phyloP scores from a whole-genome alignment of 495 filamentous ascomycete genomes.

The Podospora pseudocomata region DNA sequence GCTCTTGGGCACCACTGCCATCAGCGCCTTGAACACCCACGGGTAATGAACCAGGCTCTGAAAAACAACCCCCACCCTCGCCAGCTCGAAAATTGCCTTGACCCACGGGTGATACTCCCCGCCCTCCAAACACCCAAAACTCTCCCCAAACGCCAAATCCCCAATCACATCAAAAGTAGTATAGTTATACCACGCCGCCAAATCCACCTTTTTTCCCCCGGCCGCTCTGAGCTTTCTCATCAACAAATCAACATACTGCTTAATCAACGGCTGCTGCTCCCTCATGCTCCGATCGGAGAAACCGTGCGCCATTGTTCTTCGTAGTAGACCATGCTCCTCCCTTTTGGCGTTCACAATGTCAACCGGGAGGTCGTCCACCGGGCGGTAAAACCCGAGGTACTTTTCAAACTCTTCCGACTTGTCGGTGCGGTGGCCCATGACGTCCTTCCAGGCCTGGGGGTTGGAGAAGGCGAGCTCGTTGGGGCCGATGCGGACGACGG shows the following conservation, averaged over 20 bases:
- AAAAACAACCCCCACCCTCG: conserved; percentile 35
- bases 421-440: conserved; percentile 44
- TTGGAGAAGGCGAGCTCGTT: conserved; percentile 50
- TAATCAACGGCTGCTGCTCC: conserved; percentile 46
- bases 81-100: conserved; percentile 43
- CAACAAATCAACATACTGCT: conserved; percentile 45
- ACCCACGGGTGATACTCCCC: conserved; percentile 55
- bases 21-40: conserved; percentile 25
- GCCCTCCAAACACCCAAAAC: conserved; percentile 51
- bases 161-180: conserved; percentile 62
- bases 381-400: conserved; percentile 33
- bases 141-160: conserved; percentile 57
- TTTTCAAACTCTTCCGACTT: conserved; percentile 31
- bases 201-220: conserved; percentile 35
- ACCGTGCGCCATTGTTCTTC: conserved; percentile 50
- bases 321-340: conserved; percentile 42
- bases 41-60: conserved; percentile 33
- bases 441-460: conserved; percentile 54
- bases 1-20: conserved; percentile 25
- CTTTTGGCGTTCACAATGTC: conserved; percentile 34
- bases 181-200: conserved; percentile 56
- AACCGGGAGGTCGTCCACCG: conserved; percentile 23
- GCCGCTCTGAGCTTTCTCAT: conserved; percentile 39
- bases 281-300: conserved; percentile 50
- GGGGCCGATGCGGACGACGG: conserved; percentile 53